Base-by-base conservation (phyloP, 1,284 basidiomycete species). In the Ustilago nuda region DNA sequence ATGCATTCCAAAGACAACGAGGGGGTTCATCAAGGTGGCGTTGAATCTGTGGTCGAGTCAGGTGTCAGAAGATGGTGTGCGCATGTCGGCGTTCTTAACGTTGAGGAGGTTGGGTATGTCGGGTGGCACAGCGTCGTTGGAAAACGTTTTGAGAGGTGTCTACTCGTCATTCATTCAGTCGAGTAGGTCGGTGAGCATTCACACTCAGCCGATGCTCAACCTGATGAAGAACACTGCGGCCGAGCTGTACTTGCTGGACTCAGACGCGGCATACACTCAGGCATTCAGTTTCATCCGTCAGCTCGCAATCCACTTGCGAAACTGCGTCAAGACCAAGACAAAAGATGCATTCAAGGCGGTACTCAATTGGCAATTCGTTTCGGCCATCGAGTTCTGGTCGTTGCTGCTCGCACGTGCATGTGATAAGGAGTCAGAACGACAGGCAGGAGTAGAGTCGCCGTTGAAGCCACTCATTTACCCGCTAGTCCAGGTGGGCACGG, bases 171-270 rank as follows among this genome's bases (percentile, higher is more conserved):
- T 98, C 37, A 90, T 98, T 56, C 91, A 93, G 23, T 91, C 91
- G 9, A 91, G 91, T 65, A 94, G 94, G 85, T 90, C 91, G 19
- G 97, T 94, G 5, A 93, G 89, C 58, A 89, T 91, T 2, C 92
- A 97, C 87, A 95, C 92, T 1, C 89, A 99, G 13, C 94, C 95
- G n/a, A 91, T 92, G 4, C 93, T 99, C 87, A 97, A 94, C 83
- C 87, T 99, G 48, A 97, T 98, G 94, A 99, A 99, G 87, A 98
- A 99, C 87, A 93, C 94, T 2, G 95, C 95, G 0, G 92, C 92
- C 0, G 95, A 97, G 86, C 89, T 99, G 2, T 99, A 93, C 87
- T 92, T 92, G 76, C 87, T 95, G 56, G 82, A 86, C 66, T 88
- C 89, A 11, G 87, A 89, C 4, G 90, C 93, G 13, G 85, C 86